phyloP scores from a whole-genome alignment of 805 yeast genomes.

The Wickerhamomyces queroliae region DNA sequence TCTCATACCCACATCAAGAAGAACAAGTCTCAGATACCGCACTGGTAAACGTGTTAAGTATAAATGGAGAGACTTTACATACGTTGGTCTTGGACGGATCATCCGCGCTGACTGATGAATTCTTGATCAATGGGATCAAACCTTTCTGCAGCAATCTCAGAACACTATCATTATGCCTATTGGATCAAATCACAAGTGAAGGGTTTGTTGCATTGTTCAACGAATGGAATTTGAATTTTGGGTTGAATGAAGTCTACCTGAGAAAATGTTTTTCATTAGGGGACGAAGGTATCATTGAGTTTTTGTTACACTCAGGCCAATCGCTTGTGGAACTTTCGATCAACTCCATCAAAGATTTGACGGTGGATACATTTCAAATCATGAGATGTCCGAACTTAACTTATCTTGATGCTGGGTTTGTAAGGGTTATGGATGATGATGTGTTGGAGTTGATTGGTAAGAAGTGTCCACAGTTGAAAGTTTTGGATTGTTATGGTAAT shows the following conservation, averaged over 20 bases:
- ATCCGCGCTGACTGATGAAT: constrained; percentile 59
- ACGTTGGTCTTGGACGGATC: constrained; percentile 69
- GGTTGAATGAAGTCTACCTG: constrained; percentile 54
- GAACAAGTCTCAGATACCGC: constrained; percentile 65
- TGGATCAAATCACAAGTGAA: constrained; percentile 65
- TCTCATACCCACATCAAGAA: constrained; percentile 64
- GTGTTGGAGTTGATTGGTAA: constrained; percentile 51
- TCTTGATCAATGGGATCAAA: constrained; percentile 49
- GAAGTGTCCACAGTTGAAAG: constrained; percentile 54
- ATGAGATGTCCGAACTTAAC: constrained; percentile 55
- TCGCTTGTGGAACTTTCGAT: constrained; percentile 66
- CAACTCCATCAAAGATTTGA: constrained; percentile 63
- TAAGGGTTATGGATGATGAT: constrained; percentile 67
- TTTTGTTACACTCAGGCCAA: constrained; percentile 55
- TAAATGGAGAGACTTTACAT: constrained; percentile 55
- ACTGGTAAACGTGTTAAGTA: constrained; percentile 52
- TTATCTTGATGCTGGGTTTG: constrained; percentile 73
- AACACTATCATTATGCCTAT: constrained; percentile 47
- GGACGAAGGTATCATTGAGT: constrained; percentile 54
- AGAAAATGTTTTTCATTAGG: constrained; percentile 62
- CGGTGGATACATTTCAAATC: constrained; percentile 44
- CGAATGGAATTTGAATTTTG: constrained; percentile 48
- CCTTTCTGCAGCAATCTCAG: constrained; percentile 54
- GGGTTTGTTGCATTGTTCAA: constrained; percentile 57
- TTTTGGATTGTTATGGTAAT: constrained; percentile 78